Evolutionary conservation across 805 yeast species (phyloP).

Genomic region (Spathaspora arborariae): DNA sequence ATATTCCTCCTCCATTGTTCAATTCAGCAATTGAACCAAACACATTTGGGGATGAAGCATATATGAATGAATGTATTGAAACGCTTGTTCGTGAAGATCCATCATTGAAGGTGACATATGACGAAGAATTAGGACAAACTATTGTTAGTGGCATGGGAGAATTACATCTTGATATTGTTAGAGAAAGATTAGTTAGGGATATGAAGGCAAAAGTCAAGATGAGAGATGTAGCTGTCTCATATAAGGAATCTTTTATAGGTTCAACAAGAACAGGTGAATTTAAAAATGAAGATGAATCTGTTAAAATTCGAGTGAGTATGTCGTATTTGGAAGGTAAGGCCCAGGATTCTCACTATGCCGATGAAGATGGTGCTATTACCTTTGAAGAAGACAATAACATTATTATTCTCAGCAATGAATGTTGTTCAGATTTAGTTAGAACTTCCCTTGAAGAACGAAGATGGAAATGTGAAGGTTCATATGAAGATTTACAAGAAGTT

Average conservation of each 20-base stretch:
- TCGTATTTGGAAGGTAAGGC: constrained; percentile 39
- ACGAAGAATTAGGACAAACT: constrained; percentile 88
- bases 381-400: constrained; percentile 48
- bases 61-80: constrained; percentile 66
- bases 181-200: constrained; percentile 73
- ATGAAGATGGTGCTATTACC: constrained; percentile 36
- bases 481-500: constrained; percentile 51
- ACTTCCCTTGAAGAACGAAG: constrained; percentile 30
- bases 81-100: constrained; percentile 86
- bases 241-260: constrained; percentile 59
- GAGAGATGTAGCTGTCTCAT: constrained; percentile 85
- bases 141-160: constrained; percentile 97
- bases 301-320: constrained; percentile 23
- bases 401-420: constrained; percentile 29
- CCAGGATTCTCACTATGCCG: constrained; percentile 26
- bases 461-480: constrained; percentile 48
- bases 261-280: constrained; percentile 13
- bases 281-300: constrained; percentile 15
- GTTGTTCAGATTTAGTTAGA: constrained; percentile 20
- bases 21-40: constrained; percentile 79
- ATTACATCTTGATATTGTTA: constrained; percentile 84
- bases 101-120: constrained; percentile 62
- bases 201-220: constrained; percentile 77
- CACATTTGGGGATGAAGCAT: constrained; percentile 74
- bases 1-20: constrained; percentile 89